Conservation (phyloP, 1,284 basidiomycete genomes). For the Cutaneotrichosporon mucoides region DNA sequence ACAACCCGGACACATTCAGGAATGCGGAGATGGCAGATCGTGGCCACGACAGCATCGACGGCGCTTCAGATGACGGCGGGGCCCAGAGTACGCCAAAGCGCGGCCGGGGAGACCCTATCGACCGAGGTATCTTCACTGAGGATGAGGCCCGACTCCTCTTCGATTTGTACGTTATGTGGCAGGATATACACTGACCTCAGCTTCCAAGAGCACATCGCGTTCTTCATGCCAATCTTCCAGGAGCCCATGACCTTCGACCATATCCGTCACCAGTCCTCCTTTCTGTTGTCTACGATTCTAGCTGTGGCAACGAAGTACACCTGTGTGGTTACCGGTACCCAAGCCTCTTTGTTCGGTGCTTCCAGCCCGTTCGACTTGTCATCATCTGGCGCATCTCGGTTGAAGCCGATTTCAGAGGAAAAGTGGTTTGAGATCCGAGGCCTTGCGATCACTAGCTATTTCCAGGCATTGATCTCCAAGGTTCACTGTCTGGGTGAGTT, state of each 20-base stretch:
- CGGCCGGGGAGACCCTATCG: constrained; percentile 21
- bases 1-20: constrained; percentile 23
- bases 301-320: constrained; percentile 23
- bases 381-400: too few species aligned
- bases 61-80: constrained; percentile 2
- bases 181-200: constrained; percentile 4
- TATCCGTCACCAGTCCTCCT: constrained; percentile 19
- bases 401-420: constrained; percentile 3
- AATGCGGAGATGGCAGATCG: constrained; percentile 12
- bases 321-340: not conserved
- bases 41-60: not conserved
- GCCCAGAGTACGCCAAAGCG: constrained; percentile 13
- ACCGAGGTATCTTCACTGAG: constrained; percentile 17
- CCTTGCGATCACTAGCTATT: constrained; percentile 21
- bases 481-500: constrained; percentile 24
- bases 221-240: constrained; percentile 24
- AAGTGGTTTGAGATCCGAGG: constrained; percentile 19
- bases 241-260: constrained; percentile 23
- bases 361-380: too few species aligned
- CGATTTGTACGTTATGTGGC: constrained; percentile 13
- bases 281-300: constrained; percentile 23
- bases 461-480: constrained; percentile 25
- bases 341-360: too few species aligned
- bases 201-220: constrained; percentile 18
- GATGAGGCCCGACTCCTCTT: constrained; percentile 16